Conservation (phyloP, 495 filamentous ascomycete genomes). For the Massariosphaeria phaeospora region DNA sequence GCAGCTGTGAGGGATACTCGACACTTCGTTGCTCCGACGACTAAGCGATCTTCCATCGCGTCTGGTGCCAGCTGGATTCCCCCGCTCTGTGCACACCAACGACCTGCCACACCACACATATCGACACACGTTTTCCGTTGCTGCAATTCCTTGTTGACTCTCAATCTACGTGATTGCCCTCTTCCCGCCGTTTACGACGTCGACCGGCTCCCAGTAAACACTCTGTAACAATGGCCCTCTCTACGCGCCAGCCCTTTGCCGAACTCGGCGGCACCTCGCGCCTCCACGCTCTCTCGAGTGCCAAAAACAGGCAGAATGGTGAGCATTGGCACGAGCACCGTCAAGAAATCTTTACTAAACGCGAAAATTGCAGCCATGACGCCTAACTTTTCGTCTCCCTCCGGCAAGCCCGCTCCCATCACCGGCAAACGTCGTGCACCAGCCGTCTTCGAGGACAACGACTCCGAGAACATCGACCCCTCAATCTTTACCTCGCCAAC, state of each 20-base stretch:
- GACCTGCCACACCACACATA: no score
- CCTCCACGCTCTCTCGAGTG: conserved; percentile 48
- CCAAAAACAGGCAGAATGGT: conserved; percentile 57
- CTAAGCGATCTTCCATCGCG: no score
- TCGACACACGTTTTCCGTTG: no score
- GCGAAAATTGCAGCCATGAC: conserved; percentile 11
- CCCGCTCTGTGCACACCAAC: no score
- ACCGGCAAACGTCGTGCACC: conserved; percentile 42
- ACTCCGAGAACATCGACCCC: conserved; percentile 82
- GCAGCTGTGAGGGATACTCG: no score
- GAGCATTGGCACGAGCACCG: conserved; percentile 23
- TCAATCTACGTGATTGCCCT: not conserved
- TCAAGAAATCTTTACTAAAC: conserved; percentile 14
- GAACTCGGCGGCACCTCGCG: conserved; percentile 40
- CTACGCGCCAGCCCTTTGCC: conserved; percentile 42
- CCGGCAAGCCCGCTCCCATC: conserved; percentile 33
- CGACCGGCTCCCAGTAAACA: not conserved
- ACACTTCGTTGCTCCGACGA: conserved; percentile 21
- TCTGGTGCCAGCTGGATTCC: no score
- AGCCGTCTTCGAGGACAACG: conserved; percentile 47
- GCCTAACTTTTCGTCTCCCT: conserved; percentile 21
- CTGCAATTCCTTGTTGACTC: no score
- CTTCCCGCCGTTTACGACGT: not conserved
- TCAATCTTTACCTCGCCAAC: conserved; percentile 52
- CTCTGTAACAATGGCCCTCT: conserved; percentile 33